phyloP scores from a whole-genome alignment of 2,329 filamentous ascomycete species.

The Rutstroemia sp. region DNA sequence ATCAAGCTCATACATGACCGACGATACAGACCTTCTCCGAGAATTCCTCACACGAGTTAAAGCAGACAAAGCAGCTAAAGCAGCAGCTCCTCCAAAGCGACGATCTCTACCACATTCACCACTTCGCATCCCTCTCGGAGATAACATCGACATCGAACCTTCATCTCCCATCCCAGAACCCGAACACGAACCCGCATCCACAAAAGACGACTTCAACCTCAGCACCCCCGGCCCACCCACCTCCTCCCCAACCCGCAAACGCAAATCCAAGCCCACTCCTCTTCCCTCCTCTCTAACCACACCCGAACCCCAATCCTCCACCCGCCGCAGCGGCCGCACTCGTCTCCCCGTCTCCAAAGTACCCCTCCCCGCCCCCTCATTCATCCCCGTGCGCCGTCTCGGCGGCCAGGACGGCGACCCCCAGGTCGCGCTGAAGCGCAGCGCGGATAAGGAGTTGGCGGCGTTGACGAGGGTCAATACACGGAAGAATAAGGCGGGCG shows the following conservation, averaged over 20 bases:
- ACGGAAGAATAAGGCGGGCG: slow-evolving; percentile 37
- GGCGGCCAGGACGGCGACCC: slow-evolving; percentile 25
- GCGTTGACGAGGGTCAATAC: slow-evolving; percentile 38
- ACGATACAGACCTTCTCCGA: slow-evolving; percentile 32
- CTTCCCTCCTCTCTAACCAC: slow-evolving; percentile 13
- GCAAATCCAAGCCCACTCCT: slow-evolving; percentile 5
- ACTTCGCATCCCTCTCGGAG: slow-evolving; percentile 23
- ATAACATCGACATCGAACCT: slow-evolving; percentile 12
- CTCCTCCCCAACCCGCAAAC: slow-evolving; percentile 19
- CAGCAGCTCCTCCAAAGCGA: slow-evolving; percentile 21
- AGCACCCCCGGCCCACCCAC: slow-evolving; percentile 4
- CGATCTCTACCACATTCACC: slow-evolving; percentile 28
- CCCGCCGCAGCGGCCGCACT: slow-evolving; percentile 28
- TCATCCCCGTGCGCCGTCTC: slow-evolving; percentile 27
- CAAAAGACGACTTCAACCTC: slow-evolving; percentile 22
- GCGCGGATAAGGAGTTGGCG: slow-evolving; percentile 36
- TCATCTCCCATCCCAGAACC: slow-evolving; percentile 18
- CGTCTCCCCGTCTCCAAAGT: slow-evolving; percentile 24
- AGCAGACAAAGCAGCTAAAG: slow-evolving; percentile 31
- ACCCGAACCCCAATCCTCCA: slow-evolving; percentile 16
- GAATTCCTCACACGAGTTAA: slow-evolving; percentile 31
- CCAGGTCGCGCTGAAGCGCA: slow-evolving; percentile 27
- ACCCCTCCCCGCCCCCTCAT: slow-evolving; percentile 21
- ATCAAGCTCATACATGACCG: slow-evolving; percentile 17
- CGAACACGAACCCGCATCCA: not conserved